Base-by-base conservation (phyloP, 306 rosid species). In the Lablab purpureus region DNA sequence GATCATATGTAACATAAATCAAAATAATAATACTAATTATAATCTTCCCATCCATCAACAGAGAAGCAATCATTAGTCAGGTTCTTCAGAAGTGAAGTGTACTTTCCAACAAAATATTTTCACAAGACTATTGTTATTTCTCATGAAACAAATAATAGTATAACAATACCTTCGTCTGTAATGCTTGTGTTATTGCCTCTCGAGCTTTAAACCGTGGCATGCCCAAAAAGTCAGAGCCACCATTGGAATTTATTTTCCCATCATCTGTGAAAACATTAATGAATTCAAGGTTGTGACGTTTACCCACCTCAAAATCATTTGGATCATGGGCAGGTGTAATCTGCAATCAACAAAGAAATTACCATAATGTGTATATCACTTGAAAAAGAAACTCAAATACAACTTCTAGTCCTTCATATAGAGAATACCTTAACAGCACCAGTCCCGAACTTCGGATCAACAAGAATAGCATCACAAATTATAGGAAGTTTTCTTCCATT, bases 321-420 rank as follows among this genome's bases (percentile, higher is more conserved):
- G 98, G 97, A 89, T 93, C 99, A 88, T 95, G 99, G 58, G 99
- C 99, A 3, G 98, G 99, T 79, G 99, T 93, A 79, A 95, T 95
- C 98, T 95, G 91, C 87, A 85, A 71, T 75, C 70, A 65, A 54
- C 36, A 80, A 71, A 71, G 83, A 56, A 71, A 75, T 30, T 34
- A 75, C 23, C 60, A 68, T 67, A 79, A 52, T 47, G 28, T 22
- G 62, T 23, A 66, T 30, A 83, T 63, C 23, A n/a, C 45, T 63
- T 55, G 32, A 56, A 76, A 84, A 32, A 27, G 62, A 2, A 84
- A 83, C 12, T 73, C 50, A 0, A 6, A 66, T 8, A 67, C 22
- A 74, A 15, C 51, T 19, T 74, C 25, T 36, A 37, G 65, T 34
- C 54, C 60, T 50, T 71, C 47, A 63, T 25, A 50, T 28, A 81